Evolutionary conservation across 371 early-diverging fungal species (phyloP).

Genomic region (Mucor velutinosus): DNA sequence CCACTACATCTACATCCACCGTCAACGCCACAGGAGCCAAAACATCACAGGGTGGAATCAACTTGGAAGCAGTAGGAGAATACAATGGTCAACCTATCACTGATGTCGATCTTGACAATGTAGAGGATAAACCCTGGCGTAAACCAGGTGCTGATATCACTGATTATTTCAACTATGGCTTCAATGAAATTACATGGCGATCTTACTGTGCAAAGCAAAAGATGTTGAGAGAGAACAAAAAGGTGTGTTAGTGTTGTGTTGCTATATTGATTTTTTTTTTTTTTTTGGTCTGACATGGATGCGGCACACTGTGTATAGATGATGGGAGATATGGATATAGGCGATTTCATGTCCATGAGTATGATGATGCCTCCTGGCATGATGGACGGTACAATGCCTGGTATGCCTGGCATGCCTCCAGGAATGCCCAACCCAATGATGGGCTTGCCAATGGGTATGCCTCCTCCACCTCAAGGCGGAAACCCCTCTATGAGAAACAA

Average conservation of each 20-base stretch:
- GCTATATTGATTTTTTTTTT: not conserved
- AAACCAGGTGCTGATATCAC: conserved; percentile 97
- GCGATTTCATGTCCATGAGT: conserved; percentile 51
- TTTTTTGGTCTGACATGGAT: not conserved
- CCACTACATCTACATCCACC: conserved; percentile 19
- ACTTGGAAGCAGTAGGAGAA: conserved; percentile 74
- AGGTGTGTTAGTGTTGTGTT: conserved; percentile 14
- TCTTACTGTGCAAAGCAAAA: conserved; percentile 91
- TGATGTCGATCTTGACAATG: conserved; percentile 86
- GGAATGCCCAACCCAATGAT: conserved; percentile 29
- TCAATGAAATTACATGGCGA: conserved; percentile 95
- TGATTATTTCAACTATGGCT: conserved; percentile 99
- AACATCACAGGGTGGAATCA: conserved; percentile 53
- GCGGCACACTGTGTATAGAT: not conserved
- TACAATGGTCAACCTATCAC: conserved; percentile 80
- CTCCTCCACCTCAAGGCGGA: conserved; percentile 9
- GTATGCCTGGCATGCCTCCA: conserved; percentile 27
- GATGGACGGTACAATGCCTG: conserved; percentile 73
- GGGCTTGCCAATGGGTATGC: conserved; percentile 22
- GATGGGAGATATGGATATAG: conserved; percentile 36
- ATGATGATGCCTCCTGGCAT: conserved; percentile 88
- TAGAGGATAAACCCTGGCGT: conserved; percentile 96
- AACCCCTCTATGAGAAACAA: conserved; percentile 14
- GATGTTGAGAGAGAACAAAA: conserved; percentile 69
- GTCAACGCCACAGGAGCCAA: conserved; percentile 31